A percentile compares a stretch with the other conserved stretches of the same genome.
Conservation (phyloP, 768 basidiomycete genomes). For the Cyathus striatus region DNA sequence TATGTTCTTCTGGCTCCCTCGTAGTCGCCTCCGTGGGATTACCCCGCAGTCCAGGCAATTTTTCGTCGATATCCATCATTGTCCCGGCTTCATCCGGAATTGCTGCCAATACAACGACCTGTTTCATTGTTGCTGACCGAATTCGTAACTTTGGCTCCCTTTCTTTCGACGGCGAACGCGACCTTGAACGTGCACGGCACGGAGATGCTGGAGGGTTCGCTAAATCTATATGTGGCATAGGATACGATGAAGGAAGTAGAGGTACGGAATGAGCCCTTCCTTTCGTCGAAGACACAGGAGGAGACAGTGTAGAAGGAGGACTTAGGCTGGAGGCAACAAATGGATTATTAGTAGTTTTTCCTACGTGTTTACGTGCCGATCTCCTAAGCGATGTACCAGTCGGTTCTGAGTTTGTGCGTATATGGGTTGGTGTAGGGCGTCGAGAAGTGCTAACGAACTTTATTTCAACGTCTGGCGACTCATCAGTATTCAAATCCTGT, state of each 20-base stretch:
- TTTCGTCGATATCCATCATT: slow-evolving; percentile 18
- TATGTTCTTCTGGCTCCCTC: too few species aligned
- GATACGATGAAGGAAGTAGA: slow-evolving; percentile 24
- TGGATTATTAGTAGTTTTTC: slow-evolving; percentile 20
- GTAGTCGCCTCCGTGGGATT: too few species aligned
- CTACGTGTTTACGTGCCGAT: slow-evolving; percentile 17
- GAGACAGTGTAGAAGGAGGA: slow-evolving; percentile 12
- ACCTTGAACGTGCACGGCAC: slow-evolving; percentile 28
- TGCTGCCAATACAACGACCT: slow-evolving; percentile 8
- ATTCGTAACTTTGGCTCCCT: slow-evolving; percentile 26
- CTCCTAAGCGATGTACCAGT: slow-evolving; percentile 12
- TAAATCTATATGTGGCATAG: slow-evolving; percentile 34
- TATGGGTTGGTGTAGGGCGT: slow-evolving; percentile 16
- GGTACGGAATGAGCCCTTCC: slow-evolving; percentile 43
- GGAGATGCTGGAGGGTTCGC: slow-evolving; percentile 37
- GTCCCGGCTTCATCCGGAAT: slow-evolving; percentile 14
- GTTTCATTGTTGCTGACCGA: slow-evolving; percentile 11
- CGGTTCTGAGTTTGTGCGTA: slow-evolving; percentile 31
- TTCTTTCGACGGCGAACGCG: slow-evolving; percentile 41
- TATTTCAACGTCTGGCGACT: slow-evolving; percentile 8
- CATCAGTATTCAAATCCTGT: slow-evolving; percentile 18
- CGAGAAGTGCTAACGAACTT: too few species aligned
- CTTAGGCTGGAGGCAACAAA: slow-evolving; percentile 16
- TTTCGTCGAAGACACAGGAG: slow-evolving; percentile 14
- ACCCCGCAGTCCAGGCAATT: not conserved